Conservation (phyloP, 345 rosid genomes). For the Carallia pectinifolia region DNA sequence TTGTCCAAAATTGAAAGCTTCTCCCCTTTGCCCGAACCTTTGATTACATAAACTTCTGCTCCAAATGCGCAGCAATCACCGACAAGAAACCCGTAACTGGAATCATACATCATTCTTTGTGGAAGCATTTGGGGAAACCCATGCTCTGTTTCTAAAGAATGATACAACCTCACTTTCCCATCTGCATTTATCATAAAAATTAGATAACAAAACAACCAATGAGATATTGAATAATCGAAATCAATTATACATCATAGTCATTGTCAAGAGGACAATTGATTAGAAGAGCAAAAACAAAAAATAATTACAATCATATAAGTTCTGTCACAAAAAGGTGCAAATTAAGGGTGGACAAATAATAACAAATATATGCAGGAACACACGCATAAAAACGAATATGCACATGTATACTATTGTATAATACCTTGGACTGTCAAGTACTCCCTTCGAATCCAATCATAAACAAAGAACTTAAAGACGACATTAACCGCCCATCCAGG, state of each 20-base stretch:
- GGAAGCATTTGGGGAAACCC: constrained; percentile 10
- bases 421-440: constrained; percentile 5
- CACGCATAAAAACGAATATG: too few species aligned
- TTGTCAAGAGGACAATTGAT: too few species aligned
- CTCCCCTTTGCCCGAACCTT: not conserved
- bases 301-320: too few species aligned
- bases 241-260: too few species aligned
- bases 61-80: constrained; percentile 18
- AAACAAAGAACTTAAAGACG: not conserved
- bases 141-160: not conserved
- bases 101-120: not conserved
- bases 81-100: constrained; percentile 6
- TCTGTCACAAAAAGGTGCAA: too few species aligned
- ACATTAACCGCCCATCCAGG: not conserved
- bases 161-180: not conserved
- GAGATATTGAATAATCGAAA: too few species aligned
- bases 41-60: constrained; percentile 11
- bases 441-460: not conserved
- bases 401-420: too few species aligned
- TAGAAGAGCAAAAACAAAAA: too few species aligned
- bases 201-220: too few species aligned
- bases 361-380: too few species aligned
- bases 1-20: not conserved
- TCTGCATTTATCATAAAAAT: not conserved
- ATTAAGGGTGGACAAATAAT: too few species aligned